Percentiles rank a stretch among this genome's conserved stretches.
Conservation (phyloP, 257 asterid species). For the Voacanga thouarsii region DNA sequence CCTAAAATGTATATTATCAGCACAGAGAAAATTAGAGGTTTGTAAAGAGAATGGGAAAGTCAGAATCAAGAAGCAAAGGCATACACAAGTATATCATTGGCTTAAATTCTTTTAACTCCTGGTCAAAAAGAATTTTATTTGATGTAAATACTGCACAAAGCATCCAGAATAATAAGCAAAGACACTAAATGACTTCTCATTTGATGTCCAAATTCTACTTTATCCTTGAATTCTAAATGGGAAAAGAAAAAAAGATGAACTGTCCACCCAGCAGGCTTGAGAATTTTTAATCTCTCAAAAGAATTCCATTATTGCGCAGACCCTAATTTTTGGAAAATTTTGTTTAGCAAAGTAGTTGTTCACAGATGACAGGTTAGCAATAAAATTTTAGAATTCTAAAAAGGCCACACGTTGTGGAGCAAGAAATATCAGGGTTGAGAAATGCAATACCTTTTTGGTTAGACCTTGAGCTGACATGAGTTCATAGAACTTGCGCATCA, state of each 20-base stretch:
- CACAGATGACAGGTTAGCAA: not conserved
- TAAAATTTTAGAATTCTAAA: not conserved
- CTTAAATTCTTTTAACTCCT: not conserved
- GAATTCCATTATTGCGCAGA: not conserved
- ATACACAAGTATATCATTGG: not conserved
- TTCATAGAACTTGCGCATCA: slow-evolving; percentile 86
- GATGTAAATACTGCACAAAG: not conserved
- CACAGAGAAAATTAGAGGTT: not conserved
- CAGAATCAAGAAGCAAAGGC: not conserved
- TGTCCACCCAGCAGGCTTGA: not conserved
- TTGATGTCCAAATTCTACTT: not conserved
- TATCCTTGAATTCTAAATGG: not conserved
- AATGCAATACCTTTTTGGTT: slow-evolving; percentile 38
- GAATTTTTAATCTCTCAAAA: not conserved
- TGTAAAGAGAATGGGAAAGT: not conserved
- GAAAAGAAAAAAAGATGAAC: not conserved
- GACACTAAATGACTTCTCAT: not conserved
- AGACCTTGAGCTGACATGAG: slow-evolving; percentile 69
- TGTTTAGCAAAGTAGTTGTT: not conserved
- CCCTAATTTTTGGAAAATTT: not conserved
- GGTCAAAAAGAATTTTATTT: not conserved
- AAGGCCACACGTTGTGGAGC: not conserved
- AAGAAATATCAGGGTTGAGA: not conserved
- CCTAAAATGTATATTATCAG: not conserved
- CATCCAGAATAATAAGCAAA: not conserved